A percentile compares a stretch with the other conserved stretches of the same genome.
phyloP scores from a whole-genome alignment of 805 yeast genomes.

The Starmerella lactis-condensi region DNA sequence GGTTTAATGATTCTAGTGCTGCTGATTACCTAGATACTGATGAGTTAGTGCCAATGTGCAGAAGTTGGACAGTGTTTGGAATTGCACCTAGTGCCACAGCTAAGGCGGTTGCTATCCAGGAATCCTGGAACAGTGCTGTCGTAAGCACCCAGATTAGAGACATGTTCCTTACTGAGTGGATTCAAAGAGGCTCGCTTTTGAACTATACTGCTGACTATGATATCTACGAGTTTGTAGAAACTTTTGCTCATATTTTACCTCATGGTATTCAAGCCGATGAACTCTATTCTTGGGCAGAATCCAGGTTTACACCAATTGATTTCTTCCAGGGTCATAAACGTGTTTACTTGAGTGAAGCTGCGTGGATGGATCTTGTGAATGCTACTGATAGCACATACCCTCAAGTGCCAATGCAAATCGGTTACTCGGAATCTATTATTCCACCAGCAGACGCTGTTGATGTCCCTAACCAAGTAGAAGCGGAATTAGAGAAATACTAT shows the following conservation, averaged over 20 bases:
- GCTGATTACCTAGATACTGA: constrained; percentile 15
- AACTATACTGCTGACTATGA: constrained; percentile 28
- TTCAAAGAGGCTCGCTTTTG: constrained; percentile 17
- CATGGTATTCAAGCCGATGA: constrained; percentile 18
- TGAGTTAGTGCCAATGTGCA: constrained; percentile 17
- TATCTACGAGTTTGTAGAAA: constrained; percentile 22
- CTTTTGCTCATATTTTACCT: constrained; percentile 21
- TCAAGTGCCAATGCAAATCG: no score
- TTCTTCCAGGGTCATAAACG: constrained; percentile 23
- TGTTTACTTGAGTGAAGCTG: constrained; percentile 24
- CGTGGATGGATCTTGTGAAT: constrained; percentile 26
- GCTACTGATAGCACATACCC: no score
- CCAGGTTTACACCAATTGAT: constrained; percentile 21
- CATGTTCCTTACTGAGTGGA: constrained; percentile 25
- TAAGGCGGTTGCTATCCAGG: constrained; percentile 12
- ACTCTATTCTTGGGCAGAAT: constrained; percentile 21
- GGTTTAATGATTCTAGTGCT: constrained; percentile 12
- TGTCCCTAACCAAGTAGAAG: constrained; percentile 11
- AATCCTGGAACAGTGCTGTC: constrained; percentile 21
- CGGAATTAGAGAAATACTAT: constrained; percentile 6
- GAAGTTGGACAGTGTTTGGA: constrained; percentile 24
- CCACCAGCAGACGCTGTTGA: constrained; percentile 8
- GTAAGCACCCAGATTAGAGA: constrained; percentile 25
- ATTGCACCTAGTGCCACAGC: constrained; percentile 20
- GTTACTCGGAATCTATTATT: constrained; percentile 4